phyloP scores from a whole-genome alignment of 2,329 filamentous ascomycete species.

The Ophiostoma perfectum region DNA sequence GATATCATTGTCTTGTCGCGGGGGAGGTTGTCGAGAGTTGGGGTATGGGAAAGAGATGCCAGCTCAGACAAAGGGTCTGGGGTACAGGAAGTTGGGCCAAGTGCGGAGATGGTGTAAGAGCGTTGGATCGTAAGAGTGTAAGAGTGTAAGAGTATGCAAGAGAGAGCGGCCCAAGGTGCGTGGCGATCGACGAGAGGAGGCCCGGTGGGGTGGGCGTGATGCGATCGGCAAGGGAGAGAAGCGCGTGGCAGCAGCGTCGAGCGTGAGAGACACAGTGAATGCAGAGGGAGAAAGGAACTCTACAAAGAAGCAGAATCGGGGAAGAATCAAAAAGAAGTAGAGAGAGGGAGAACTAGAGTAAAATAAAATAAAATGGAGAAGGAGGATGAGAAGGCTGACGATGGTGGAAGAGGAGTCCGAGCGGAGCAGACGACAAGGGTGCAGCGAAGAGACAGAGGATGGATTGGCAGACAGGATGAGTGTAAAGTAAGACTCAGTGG shows the following conservation, averaged over 20 bases:
- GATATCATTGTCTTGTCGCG: not conserved
- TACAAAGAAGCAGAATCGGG: not conserved
- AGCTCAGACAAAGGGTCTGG: not conserved
- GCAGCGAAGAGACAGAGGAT: not conserved
- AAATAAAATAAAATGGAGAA: not conserved
- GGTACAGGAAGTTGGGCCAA: not conserved
- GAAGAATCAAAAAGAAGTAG: not conserved
- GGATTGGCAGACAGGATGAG: not conserved
- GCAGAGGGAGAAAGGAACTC: not conserved
- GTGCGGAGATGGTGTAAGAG: not conserved
- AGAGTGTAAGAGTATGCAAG: not conserved
- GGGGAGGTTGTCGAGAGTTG: not conserved
- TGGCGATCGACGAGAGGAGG: conserved; percentile 4
- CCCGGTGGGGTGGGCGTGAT: conserved; percentile 6
- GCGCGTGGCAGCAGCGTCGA: not conserved
- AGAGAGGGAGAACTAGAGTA: not conserved
- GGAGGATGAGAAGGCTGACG: not conserved
- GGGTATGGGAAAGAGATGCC: not conserved
- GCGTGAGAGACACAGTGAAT: not conserved
- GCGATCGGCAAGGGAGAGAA: not conserved
- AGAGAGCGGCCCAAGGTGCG: not conserved
- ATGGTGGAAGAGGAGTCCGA: not conserved
- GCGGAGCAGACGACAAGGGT: not conserved
- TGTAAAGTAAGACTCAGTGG: not conserved
- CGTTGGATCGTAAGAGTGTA: not conserved